Conservation (phyloP, 2,329 filamentous ascomycete genomes). For the Clathrospora elynae region DNA sequence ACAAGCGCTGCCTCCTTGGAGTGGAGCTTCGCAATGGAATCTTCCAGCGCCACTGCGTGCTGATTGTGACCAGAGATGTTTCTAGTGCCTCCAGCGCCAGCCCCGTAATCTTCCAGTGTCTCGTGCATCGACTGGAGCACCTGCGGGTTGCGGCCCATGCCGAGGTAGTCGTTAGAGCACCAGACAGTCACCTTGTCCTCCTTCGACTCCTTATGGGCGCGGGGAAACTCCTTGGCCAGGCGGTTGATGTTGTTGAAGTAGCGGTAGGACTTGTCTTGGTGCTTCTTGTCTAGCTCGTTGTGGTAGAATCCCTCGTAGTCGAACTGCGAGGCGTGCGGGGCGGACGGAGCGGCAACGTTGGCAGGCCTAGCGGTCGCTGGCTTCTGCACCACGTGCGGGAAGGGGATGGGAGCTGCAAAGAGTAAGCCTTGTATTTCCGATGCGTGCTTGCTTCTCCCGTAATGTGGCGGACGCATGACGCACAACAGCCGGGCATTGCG, state of each 20-base stretch:
- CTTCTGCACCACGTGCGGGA: constrained; percentile 37
- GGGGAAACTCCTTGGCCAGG: constrained; percentile 92
- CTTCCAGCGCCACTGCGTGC: constrained; percentile 86
- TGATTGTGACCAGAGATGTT: constrained; percentile 99
- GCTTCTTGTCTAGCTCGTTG: constrained; percentile 92
- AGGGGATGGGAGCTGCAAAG: constrained; percentile 35
- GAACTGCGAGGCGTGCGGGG: constrained; percentile 66
- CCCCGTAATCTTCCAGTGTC: constrained; percentile 91
- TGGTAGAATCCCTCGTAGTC: constrained; percentile 91
- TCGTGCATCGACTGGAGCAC: constrained; percentile 93
- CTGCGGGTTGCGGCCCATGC: constrained; percentile 89
- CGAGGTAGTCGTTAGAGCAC: constrained; percentile 99
- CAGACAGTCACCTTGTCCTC: constrained; percentile 93
- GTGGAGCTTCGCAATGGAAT: constrained; percentile 82
- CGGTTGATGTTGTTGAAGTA: constrained; percentile 99
- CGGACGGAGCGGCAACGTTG: constrained; percentile 52
- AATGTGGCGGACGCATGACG: too few relatives aligned
- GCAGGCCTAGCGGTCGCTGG: constrained; percentile 26
- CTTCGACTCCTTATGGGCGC: constrained; percentile 83
- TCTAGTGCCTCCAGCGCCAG: constrained; percentile 90
- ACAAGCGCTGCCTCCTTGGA: constrained; percentile 90
- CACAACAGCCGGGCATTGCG: not conserved
- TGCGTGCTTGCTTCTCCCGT: too few relatives aligned
- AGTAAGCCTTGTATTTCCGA: too few relatives aligned
- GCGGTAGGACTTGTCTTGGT: constrained; percentile 99